Evolutionary conservation across 176 grass and related monocot species (phyloP).

Genomic region (Hsuehochloa calcarea): DNA sequence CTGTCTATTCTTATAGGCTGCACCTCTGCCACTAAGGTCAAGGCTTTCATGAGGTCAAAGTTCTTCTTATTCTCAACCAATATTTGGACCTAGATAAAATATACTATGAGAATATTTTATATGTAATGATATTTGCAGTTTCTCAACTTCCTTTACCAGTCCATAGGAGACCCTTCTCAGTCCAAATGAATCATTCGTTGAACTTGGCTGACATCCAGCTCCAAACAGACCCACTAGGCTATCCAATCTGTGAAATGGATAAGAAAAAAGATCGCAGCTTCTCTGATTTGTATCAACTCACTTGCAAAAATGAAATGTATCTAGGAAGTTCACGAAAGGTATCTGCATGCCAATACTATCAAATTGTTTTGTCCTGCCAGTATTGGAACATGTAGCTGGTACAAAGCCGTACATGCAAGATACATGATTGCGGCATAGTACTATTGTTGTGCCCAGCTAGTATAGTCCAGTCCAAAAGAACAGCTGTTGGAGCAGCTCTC

Average conservation of each 20-base stretch:
- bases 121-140: neutral
- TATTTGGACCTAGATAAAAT: constrained; percentile 79
- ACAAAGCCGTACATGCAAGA: neutral
- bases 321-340: neutral
- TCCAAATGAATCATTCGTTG: constrained; percentile 88
- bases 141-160: constrained; percentile 58
- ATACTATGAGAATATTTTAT: constrained; percentile 20
- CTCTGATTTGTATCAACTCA: neutral
- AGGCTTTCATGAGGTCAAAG: constrained; percentile 68
- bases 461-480: neutral
- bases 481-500: neutral
- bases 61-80: constrained; percentile 90
- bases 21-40: constrained; percentile 61
- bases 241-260: constrained; percentile 63
- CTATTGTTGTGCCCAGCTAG: neutral
- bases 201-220: constrained; percentile 95
- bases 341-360: neutral
- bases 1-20: constrained; percentile 66
- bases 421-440: neutral
- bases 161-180: constrained; percentile 89
- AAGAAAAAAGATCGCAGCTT: neutral
- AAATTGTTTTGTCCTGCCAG: neutral
- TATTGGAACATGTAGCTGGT: neutral
- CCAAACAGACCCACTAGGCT: constrained; percentile 97
- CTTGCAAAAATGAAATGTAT: neutral